Evolutionary conservation across 129 eudicot genomes (phyloP).

Genomic region (Tanacetum coccineum): DNA sequence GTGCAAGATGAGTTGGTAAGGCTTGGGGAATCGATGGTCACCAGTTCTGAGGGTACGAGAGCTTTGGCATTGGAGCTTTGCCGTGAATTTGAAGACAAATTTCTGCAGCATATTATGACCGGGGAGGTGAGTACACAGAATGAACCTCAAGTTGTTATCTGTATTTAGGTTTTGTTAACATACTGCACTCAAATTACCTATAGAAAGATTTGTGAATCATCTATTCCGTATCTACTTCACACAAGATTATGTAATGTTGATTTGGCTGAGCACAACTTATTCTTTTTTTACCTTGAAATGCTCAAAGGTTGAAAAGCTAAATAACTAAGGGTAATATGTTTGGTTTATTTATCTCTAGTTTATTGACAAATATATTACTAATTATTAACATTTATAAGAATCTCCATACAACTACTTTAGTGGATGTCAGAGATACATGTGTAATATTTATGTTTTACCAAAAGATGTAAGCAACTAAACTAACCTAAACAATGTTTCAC

Average conservation of each 20-base stretch:
- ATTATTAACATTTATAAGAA: too few species aligned
- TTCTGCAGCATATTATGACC: conserved; percentile 88
- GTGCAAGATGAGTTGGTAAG: conserved; percentile 93
- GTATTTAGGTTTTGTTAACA: background rate
- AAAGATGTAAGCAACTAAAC: too few species aligned
- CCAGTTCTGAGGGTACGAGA: conserved; percentile 87
- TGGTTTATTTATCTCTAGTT: too few species aligned
- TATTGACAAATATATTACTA: too few species aligned
- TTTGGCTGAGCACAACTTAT: background rate
- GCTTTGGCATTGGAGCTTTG: conserved; percentile 99
- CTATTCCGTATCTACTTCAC: too few species aligned
- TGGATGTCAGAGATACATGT: too few species aligned
- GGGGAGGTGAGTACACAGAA: conserved; percentile 72
- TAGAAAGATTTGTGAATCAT: background rate
- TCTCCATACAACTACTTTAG: too few species aligned
- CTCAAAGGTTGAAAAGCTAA: too few species aligned
- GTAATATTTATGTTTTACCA: too few species aligned
- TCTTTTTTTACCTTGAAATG: too few species aligned
- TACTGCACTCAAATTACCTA: background rate
- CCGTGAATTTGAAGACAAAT: conserved; percentile 98
- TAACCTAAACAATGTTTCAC: too few species aligned
- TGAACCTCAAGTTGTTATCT: background rate
- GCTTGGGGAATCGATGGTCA: conserved; percentile 97
- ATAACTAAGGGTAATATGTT: too few species aligned
- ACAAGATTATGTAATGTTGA: conserved; percentile 1